A percentile compares a stretch with the other conserved stretches of the same genome.
Evolutionary conservation across 495 filamentous ascomycete genomes (phyloP).

Genomic region (Pseudoneurospora amorphoporcata): DNA sequence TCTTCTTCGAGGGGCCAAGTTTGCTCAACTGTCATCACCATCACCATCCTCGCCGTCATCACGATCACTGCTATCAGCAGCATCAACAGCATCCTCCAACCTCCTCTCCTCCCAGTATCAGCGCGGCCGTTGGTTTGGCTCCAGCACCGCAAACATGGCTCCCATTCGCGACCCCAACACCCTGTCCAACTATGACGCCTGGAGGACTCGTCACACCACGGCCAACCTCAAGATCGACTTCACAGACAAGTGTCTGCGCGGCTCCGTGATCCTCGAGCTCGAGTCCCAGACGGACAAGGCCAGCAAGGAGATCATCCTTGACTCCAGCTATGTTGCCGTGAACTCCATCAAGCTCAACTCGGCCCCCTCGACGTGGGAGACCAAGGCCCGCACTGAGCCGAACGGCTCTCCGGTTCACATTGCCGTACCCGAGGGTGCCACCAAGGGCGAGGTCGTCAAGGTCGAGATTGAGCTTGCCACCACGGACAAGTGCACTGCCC

Average conservation of each 20-base stretch:
- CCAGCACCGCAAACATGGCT: conserved; percentile 37
- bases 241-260: conserved; percentile 57
- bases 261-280: conserved; percentile 64
- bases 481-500: conserved; percentile 76
- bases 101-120: conserved; percentile 1
- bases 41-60: conserved; percentile 6
- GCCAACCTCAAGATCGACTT: conserved; percentile 77
- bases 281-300: conserved; percentile 58
- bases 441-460: conserved; percentile 52
- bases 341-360: conserved; percentile 52
- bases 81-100: conserved; percentile 8
- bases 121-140: conserved; percentile 17
- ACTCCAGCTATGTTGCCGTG: conserved; percentile 73
- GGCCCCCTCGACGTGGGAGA: conserved; percentile 49
- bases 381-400: conserved; percentile 58
- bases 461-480: conserved; percentile 53
- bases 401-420: conserved; percentile 75
- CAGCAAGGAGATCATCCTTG: conserved; percentile 68
- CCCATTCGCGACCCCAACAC: conserved; percentile 78
- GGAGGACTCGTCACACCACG: conserved; percentile 67
- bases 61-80: conserved; percentile 1
- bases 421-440: conserved; percentile 49
- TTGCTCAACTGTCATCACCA: conserved; percentile 14
- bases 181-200: conserved; percentile 80
- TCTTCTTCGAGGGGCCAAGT: conserved; percentile 13